Evolutionary conservation across 768 basidiomycete species (phyloP).

Genomic region (Leccinum fibrillosum): DNA sequence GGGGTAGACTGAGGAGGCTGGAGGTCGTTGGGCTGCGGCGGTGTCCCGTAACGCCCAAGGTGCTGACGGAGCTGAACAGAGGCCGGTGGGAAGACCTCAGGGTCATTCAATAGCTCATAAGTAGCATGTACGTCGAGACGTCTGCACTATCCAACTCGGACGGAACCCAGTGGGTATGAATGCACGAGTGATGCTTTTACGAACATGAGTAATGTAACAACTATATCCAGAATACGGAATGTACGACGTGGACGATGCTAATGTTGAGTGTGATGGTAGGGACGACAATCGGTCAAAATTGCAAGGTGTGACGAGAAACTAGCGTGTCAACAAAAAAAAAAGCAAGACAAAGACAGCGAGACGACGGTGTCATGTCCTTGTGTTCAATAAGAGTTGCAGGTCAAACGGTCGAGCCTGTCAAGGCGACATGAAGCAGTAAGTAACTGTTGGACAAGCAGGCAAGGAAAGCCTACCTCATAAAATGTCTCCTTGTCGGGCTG

Average conservation of each 20-base stretch:
- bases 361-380: constrained; percentile 36
- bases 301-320: neutral
- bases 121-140: neutral
- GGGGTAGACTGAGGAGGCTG: constrained; percentile 54
- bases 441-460: neutral
- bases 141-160: neutral
- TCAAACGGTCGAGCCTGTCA: constrained; percentile 49
- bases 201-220: constrained; percentile 28
- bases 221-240: constrained; percentile 14
- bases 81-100: constrained; percentile 65
- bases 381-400: constrained; percentile 49
- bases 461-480: constrained; percentile 33
- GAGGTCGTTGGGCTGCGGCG: constrained; percentile 52
- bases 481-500: constrained; percentile 34
- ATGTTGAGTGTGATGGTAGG: neutral
- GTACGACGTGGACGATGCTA: constrained; percentile 17
- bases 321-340: neutral
- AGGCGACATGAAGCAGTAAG: neutral
- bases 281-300: neutral
- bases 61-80: constrained; percentile 48
- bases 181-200: constrained; percentile 10
- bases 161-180: neutral
- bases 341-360: neutral
- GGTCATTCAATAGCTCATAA: constrained; percentile 37
- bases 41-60: constrained; percentile 44